Evolutionary conservation across 2,329 filamentous ascomycete genomes (phyloP), one percentile per base, ranked within the genome.

Genomic region (Madurella mycetomatis): DNA sequence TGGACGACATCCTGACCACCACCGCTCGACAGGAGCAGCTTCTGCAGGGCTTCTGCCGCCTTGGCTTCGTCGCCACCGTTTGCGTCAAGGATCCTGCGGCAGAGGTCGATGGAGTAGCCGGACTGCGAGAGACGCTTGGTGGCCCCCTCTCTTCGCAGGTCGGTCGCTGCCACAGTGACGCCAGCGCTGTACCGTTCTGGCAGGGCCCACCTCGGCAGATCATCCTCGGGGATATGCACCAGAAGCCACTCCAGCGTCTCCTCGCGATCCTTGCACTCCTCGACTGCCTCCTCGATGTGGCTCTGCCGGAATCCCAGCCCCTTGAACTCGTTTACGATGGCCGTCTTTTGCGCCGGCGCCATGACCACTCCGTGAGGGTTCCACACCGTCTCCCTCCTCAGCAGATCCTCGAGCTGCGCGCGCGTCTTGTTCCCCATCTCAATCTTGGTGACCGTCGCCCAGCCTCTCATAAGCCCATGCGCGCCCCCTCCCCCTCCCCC

Each of bases 221-320:
- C 94, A 67, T 99, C 94, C 67, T 99, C 94, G 1, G 94, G 94
- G 2, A 99, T 91, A 70, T 99, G 92, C 49, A 97, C 92, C 47
- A 99, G 80, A 15, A 99, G 79, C 94, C 94, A 99, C 69, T 97
- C 92, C 2, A 99, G 78, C 15, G 90, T 86, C 72, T 99, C 94
- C 68, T 96, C 92, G 31, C 87, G 81, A 67, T 96, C 91, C 69
- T 92, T 95, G 74, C 92, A 96, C 64, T 92, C 84, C 43, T 84
- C 84, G 1, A 88, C 83, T 9, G 94, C 92, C 72, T 99, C 94
- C 66, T 95, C 85, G 41, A 92, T 83, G 67, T 99, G 94, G 64
- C 87, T 95, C 64, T 78, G 80, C n/a, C 92, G 85, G 69, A 99
- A 99, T 0, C 90, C 92, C 48, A 95, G 79, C n/a, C 77, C 81